Conservation (phyloP, 2,329 filamentous ascomycete genomes). For the Daldinia sp. region DNA sequence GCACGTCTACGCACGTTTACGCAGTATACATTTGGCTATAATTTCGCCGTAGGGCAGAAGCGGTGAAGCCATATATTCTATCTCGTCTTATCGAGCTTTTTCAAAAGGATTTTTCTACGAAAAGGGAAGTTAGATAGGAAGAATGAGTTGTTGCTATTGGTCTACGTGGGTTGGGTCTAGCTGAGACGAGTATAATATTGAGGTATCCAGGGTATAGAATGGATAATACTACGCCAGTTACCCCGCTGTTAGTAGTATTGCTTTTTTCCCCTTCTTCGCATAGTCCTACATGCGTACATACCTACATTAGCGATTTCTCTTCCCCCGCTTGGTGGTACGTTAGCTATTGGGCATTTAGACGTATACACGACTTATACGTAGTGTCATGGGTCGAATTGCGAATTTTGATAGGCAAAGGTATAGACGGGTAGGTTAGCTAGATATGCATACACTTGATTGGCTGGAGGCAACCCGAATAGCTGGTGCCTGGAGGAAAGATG, state of each 20-base stretch:
- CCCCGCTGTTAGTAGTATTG: conserved; percentile 25
- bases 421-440: background rate
- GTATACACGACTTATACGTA: conserved; percentile 16
- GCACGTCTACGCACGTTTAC: conserved; percentile 6
- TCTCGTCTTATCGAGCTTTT: conserved; percentile 12
- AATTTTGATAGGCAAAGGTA: conserved; percentile 14
- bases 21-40: conserved; percentile 10
- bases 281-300: conserved; percentile 23
- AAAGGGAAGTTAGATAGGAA: conserved; percentile 40
- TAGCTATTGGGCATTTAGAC: conserved; percentile 8
- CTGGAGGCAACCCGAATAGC: conserved; percentile 6
- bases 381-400: conserved; percentile 22
- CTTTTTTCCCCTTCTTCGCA: background rate
- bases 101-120: conserved; percentile 15
- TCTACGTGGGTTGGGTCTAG: background rate
- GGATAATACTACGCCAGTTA: conserved; percentile 15
- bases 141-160: conserved; percentile 31
- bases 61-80: conserved; percentile 27
- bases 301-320: too few species aligned
- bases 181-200: background rate
- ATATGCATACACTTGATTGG: conserved; percentile 30
- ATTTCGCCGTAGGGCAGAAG: conserved; percentile 25
- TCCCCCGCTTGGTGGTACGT: conserved; percentile 37
- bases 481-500: conserved; percentile 7
- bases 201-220: background rate